phyloP scores from a whole-genome alignment of 2,329 filamentous ascomycete genomes.

The Cryphonectria parasitica region DNA sequence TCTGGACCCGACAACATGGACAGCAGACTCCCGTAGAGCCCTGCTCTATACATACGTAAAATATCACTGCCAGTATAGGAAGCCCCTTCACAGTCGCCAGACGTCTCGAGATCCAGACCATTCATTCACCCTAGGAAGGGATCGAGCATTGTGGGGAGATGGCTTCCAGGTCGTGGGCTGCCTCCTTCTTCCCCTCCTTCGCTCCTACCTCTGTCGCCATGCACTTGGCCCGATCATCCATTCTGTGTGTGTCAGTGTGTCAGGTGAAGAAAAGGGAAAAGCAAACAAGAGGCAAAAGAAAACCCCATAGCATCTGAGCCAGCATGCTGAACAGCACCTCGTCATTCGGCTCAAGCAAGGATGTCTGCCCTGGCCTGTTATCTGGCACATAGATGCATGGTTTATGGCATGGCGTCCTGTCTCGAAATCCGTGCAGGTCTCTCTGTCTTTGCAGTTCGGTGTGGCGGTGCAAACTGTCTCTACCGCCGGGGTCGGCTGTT shows the following conservation, averaged over 20 bases:
- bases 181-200: neutral
- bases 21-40: neutral
- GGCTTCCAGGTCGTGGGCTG: neutral
- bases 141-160: neutral
- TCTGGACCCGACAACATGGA: conserved; percentile 3
- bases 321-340: too few relatives aligned
- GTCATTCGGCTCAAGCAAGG: too few relatives aligned
- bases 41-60: neutral
- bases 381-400: too few relatives aligned
- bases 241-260: neutral
- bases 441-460: neutral
- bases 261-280: neutral
- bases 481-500: neutral
- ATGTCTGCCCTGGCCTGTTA: too few relatives aligned
- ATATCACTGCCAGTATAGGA: neutral
- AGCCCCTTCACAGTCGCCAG: neutral
- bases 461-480: conserved; percentile 24
- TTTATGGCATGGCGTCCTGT: too few relatives aligned
- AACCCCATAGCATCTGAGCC: too few relatives aligned
- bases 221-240: neutral
- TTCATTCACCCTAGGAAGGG: neutral
- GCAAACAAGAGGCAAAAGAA: too few relatives aligned
- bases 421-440: too few relatives aligned
- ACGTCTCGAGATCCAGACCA: neutral
- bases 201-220: neutral